Conservation (phyloP, 108 stramenopile genomes). For the Discostella stelligeroides region DNA sequence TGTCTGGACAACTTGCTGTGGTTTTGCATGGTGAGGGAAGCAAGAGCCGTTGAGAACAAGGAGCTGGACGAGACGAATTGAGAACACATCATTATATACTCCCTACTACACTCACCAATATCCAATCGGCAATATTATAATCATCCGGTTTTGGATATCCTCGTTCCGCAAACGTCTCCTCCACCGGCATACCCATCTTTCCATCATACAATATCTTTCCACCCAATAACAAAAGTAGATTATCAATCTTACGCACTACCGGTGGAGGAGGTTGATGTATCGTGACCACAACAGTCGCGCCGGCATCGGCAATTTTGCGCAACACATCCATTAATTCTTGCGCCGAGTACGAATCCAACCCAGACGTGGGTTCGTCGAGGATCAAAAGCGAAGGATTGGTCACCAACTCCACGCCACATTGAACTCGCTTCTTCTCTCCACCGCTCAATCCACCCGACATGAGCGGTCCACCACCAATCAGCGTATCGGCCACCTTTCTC, state of each 20-base stretch:
- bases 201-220: conserved; percentile 61
- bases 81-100: conserved; percentile 56
- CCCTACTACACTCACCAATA: conserved; percentile 65
- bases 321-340: conserved; percentile 77
- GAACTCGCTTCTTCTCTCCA: conserved; percentile 77
- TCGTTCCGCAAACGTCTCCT: background rate
- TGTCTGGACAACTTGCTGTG: conserved; percentile 54
- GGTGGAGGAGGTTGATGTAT: conserved; percentile 92
- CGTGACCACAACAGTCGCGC: conserved; percentile 83
- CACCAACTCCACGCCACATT: conserved; percentile 80
- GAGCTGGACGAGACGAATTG: conserved; percentile 48
- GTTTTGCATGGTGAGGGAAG: background rate
- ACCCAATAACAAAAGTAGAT: conserved; percentile 62
- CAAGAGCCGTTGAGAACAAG: background rate
- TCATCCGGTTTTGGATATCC: conserved; percentile 63
- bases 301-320: conserved; percentile 80
- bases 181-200: background rate
- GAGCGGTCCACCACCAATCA: conserved; percentile 69
- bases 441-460: conserved; percentile 68
- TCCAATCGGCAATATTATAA: conserved; percentile 86
- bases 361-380: conserved; percentile 69
- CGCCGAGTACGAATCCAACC: conserved; percentile 78
- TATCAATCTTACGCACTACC: conserved; percentile 82
- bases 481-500: conserved; percentile 66
- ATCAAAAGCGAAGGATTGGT: conserved; percentile 71